These are phyloP conservation scores for Naganishia friedmannii DNA, from an alignment of 768 basidiomycete genomes.

Conservation along the genomic window DNA sequence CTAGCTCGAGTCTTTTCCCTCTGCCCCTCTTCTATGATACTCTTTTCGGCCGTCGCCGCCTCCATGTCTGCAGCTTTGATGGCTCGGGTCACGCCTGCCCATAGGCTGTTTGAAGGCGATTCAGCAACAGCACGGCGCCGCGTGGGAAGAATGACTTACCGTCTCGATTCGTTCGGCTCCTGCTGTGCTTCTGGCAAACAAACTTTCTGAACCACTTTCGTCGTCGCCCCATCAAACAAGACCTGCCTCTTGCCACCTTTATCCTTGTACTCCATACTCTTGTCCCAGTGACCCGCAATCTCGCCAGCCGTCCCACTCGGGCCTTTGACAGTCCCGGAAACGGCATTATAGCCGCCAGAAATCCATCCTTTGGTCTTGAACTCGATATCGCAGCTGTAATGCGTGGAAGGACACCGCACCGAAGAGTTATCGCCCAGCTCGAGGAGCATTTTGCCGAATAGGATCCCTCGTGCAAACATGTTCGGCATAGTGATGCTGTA, in stretches of 20 bases:
- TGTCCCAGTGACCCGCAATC: conserved; percentile 84
- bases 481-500: conserved; percentile 70
- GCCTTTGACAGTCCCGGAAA: conserved; percentile 73
- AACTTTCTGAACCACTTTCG: conserved; percentile 73
- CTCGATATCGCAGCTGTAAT: conserved; percentile 75
- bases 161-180: conserved; percentile 82
- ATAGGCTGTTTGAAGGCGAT: conserved; percentile 59
- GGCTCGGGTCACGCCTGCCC: conserved; percentile 78
- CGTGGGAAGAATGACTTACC: conserved; percentile 56
- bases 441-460: conserved; percentile 72
- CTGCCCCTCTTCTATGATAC: conserved; percentile 84
- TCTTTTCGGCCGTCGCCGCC: conserved; percentile 84
- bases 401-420: conserved; percentile 76
- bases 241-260: conserved; percentile 69
- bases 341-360: conserved; percentile 89
- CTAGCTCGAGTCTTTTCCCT: conserved; percentile 70
- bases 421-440: conserved; percentile 87
- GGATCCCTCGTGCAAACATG: conserved; percentile 62
- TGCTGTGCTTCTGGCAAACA: conserved; percentile 84
- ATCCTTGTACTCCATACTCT: conserved; percentile 78
- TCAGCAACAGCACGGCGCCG: background rate
- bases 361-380: conserved; percentile 99
- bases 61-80: conserved; percentile 89
- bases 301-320: conserved; percentile 70
- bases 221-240: conserved; percentile 77